Percentiles rank a stretch among this genome's conserved stretches.
These are phyloP conservation scores for Magnaporthiopsis poae DNA, from an alignment of 2,329 filamentous ascomycete genomes.

Conservation along the genomic window DNA sequence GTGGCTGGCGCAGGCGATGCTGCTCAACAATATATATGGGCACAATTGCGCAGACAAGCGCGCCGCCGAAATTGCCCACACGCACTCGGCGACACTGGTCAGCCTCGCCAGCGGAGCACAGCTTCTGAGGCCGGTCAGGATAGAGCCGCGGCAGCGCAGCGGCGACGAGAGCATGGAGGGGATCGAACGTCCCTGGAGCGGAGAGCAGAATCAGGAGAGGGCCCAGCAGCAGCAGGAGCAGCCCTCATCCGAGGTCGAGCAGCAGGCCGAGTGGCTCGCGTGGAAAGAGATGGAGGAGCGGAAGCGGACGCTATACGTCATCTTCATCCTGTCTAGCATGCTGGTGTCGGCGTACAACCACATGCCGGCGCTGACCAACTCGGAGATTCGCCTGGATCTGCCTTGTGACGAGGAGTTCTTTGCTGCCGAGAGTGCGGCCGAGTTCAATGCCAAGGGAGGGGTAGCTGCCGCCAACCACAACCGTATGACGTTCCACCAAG, in stretches of 20 bases:
- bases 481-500: slow-evolving; percentile 68
- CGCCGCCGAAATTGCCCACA: slow-evolving; percentile 82
- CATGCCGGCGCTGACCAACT: slow-evolving; percentile 81
- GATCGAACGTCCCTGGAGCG: slow-evolving; percentile 36
- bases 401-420: slow-evolving; percentile 92
- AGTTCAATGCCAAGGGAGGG: slow-evolving; percentile 71
- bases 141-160: slow-evolving; percentile 29
- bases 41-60: slow-evolving; percentile 89
- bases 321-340: slow-evolving; percentile 85
- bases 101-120: slow-evolving; percentile 86
- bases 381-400: slow-evolving; percentile 78
- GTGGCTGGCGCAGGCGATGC: slow-evolving; percentile 94
- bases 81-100: slow-evolving; percentile 81
- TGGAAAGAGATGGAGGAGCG: slow-evolving; percentile 87
- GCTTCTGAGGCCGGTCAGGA: slow-evolving; percentile 41
- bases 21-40: slow-evolving; percentile 89
- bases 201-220: slow-evolving; percentile 21
- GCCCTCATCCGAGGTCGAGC: slow-evolving; percentile 37
- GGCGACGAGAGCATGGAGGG: slow-evolving; percentile 47
- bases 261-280: slow-evolving; percentile 70
- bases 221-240: background rate
- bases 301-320: slow-evolving; percentile 82
- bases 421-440: slow-evolving; percentile 70
- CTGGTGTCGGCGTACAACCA: slow-evolving; percentile 90
- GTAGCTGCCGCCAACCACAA: slow-evolving; percentile 58